Evolutionary conservation across 2,329 filamentous ascomycete species (phyloP).

Genomic region (Fusarium subtropicale): DNA sequence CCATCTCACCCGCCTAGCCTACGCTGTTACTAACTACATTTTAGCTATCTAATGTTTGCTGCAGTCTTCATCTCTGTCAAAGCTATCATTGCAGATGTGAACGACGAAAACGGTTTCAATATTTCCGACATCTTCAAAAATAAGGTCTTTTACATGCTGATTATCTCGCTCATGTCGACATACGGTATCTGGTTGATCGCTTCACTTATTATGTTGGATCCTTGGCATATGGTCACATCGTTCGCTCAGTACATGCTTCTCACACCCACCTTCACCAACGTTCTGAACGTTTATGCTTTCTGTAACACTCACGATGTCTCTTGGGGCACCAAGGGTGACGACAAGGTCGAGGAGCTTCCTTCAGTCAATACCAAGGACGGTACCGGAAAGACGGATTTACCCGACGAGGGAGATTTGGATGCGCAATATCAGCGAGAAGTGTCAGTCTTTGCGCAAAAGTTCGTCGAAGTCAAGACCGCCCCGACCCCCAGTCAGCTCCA

Average conservation of each 20-base stretch:
- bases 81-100: conserved; percentile 79
- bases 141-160: conserved; percentile 89
- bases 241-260: conserved; percentile 95
- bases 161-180: conserved; percentile 91
- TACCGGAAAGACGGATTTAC: conserved; percentile 90
- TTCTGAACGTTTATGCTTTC: conserved; percentile 98
- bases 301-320: conserved; percentile 99
- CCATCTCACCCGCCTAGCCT: not conserved
- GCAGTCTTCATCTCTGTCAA: conserved; percentile 93
- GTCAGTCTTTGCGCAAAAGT: conserved; percentile 77
- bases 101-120: conserved; percentile 71
- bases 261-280: conserved; percentile 97
- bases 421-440: conserved; percentile 93
- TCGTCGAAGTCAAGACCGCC: conserved; percentile 75
- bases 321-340: conserved; percentile 98
- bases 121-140: conserved; percentile 84
- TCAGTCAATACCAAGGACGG: conserved; percentile 91
- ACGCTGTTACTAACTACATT: conserved; percentile 37
- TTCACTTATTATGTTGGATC: conserved; percentile 94
- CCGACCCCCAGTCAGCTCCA: conserved; percentile 66
- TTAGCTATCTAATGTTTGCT: conserved; percentile 89
- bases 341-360: conserved; percentile 91
- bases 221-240: conserved; percentile 99
- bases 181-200: conserved; percentile 93
- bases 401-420: conserved; percentile 94